Evolutionary conservation across 805 yeast species (phyloP).

Genomic region (Saturnispora gosingensis): DNA sequence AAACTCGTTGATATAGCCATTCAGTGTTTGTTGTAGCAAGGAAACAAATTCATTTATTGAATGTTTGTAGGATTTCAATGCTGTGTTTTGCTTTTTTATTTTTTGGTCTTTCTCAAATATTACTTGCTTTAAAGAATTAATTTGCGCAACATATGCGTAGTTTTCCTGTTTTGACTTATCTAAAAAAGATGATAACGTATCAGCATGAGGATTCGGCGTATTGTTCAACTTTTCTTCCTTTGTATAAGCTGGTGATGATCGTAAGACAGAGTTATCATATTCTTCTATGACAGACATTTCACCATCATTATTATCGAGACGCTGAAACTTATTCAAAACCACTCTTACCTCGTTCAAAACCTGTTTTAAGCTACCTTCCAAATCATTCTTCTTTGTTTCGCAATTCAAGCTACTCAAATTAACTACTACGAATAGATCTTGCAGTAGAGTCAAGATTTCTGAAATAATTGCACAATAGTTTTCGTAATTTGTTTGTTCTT

Average conservation of each 20-base stretch:
- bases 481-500: conserved; percentile 39
- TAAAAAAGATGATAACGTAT: not conserved
- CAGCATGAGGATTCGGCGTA: not conserved
- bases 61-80: not conserved
- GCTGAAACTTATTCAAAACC: not conserved
- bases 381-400: conserved; percentile 9
- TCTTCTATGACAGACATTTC: not conserved
- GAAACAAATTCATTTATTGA: conserved; percentile 4
- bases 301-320: not conserved
- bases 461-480: conserved; percentile 27
- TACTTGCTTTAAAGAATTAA: not conserved
- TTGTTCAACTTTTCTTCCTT: not conserved
- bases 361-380: not conserved
- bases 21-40: conserved; percentile 3
- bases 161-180: not conserved
- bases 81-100: not conserved
- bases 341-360: not conserved
- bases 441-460: conserved; percentile 18
- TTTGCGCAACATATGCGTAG: not conserved
- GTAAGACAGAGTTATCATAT: not conserved
- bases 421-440: conserved; percentile 18
- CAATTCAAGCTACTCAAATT: not conserved
- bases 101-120: not conserved
- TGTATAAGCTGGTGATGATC: not conserved
- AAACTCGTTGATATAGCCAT: conserved; percentile 7